phyloP scores from a whole-genome alignment of 495 filamentous ascomycete species.

The Copromyces sp. region DNA sequence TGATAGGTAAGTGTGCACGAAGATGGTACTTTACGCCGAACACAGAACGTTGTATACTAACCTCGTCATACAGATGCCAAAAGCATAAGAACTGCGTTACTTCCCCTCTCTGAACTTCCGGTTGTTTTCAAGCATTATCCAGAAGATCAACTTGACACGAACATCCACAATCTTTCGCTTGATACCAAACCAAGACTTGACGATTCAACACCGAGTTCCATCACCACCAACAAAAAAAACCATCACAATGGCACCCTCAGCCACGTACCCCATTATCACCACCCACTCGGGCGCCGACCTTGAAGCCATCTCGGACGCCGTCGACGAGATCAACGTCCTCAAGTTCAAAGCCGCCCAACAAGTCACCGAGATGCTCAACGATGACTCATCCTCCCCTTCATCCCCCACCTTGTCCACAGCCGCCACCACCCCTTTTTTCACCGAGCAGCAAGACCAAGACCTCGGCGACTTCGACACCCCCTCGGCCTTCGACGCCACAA shows the following conservation, averaged over 20 bases:
- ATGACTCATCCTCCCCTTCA: not conserved
- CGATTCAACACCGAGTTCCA: not conserved
- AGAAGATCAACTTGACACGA: not conserved
- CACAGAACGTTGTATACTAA: not conserved
- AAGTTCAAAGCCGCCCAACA: constrained; percentile 34
- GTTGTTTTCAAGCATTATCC: not conserved
- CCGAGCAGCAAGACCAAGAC: constrained; percentile 16
- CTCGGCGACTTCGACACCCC: constrained; percentile 48
- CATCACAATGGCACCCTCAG: constrained; percentile 4
- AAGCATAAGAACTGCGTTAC: not conserved
- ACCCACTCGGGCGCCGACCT: constrained; percentile 59
- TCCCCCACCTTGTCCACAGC: not conserved
- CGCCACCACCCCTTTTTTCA: not conserved
- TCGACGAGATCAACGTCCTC: constrained; percentile 73
- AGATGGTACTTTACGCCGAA: not conserved
- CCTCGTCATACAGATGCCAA: not conserved
- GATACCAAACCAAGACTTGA: not conserved
- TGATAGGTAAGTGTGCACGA: not conserved
- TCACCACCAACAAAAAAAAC: not conserved
- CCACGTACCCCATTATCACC: constrained; percentile 7
- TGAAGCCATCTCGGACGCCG: constrained; percentile 68
- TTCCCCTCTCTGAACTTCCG: not conserved
- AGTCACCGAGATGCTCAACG: constrained; percentile 13
- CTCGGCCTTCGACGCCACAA: constrained; percentile 61
- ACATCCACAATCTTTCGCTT: not conserved